Base-by-base conservation (phyloP, 1,284 basidiomycete genomes). In the Ceratobasidium sp. region DNA sequence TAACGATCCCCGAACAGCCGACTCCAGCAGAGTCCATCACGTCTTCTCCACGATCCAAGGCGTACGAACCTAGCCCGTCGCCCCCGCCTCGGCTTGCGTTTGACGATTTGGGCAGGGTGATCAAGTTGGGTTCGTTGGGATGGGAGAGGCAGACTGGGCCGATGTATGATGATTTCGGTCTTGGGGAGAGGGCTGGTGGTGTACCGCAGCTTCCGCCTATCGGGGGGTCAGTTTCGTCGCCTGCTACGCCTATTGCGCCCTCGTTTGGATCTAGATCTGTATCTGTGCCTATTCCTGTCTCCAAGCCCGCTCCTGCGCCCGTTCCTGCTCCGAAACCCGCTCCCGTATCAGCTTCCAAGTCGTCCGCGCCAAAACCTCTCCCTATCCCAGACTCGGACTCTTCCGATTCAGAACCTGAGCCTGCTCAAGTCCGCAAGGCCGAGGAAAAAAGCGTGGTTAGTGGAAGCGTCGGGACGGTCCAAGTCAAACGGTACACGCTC, bases 21-120 rank as follows among this genome's bases (percentile, higher is more conserved):
- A 44, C 61, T 5, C 61, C 61, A n/a, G 61, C 61, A 38, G 61
- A 64, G 42, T 44, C 61, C 15, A n/a, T 20, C 40, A 44, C 61
- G 20, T 42, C 40, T 10, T n/a, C 61, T 2, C 42, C 73, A 7
- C 61, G 48, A 3, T 65, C 61, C 7, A 26, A 52, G 33, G 62
- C 73, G 9, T 75, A 66, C 57, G 50, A 61, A 33, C 73, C 73
- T 44, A 54, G 61, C 2, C 73, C 62, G 33, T 64, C 59, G 5
- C 73, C 73, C 4, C 73, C 73, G 4, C 62, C 73, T 6, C 28
- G 73, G 13, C 38, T 75, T 5, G 73, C 73, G 17, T 75, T 66
- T 57, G 73, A 75, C 20, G 50, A 62, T 48, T 28, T 40, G 33
- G 62, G 73, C 1, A 46, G 61, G 3, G 73, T 75, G 23, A 42